Percentiles rank a stretch among this genome's conserved stretches.
These are phyloP conservation scores for Brachypodium distachyon DNA, from an alignment of 202 grass and related monocot species.

Conservation along the genomic window DNA sequence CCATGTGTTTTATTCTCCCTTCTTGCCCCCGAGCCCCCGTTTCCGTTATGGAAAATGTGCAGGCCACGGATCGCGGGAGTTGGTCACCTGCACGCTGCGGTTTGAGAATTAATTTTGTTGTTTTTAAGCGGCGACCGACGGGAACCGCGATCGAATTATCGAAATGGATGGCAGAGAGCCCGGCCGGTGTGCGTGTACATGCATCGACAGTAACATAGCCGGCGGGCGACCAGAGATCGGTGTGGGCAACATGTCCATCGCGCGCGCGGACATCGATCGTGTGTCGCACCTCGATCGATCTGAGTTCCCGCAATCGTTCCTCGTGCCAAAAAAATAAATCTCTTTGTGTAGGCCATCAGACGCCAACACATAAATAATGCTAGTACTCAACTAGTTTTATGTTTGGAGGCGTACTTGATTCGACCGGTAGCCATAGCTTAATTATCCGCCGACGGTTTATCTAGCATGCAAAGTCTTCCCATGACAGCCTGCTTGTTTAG, in stretches of 20 bases:
- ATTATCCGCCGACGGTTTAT: not conserved
- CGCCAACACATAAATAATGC: not conserved
- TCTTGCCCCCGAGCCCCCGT: no score
- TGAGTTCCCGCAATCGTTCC: no score
- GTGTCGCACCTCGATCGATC: not conserved
- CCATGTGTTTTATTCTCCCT: no score
- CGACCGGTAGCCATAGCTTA: no score
- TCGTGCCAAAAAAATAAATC: no score
- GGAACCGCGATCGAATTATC: no score
- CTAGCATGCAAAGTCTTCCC: not conserved
- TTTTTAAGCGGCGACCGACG: conserved; percentile 5
- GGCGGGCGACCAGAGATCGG: not conserved
- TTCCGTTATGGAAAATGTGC: conserved; percentile 19
- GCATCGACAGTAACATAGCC: not conserved
- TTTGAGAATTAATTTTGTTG: no score
- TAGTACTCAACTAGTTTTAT: no score
- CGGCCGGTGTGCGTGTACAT: not conserved
- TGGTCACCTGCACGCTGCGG: conserved; percentile 1
- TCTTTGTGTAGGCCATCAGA: no score
- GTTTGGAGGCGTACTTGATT: not conserved
- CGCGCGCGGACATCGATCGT: not conserved
- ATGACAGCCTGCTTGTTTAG: not conserved
- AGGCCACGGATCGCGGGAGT: not conserved
- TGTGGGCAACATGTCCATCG: not conserved
- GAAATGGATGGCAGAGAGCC: no score